Conservation (phyloP, 2,329 filamentous ascomycete species). For the Diaporthe sp. region DNA sequence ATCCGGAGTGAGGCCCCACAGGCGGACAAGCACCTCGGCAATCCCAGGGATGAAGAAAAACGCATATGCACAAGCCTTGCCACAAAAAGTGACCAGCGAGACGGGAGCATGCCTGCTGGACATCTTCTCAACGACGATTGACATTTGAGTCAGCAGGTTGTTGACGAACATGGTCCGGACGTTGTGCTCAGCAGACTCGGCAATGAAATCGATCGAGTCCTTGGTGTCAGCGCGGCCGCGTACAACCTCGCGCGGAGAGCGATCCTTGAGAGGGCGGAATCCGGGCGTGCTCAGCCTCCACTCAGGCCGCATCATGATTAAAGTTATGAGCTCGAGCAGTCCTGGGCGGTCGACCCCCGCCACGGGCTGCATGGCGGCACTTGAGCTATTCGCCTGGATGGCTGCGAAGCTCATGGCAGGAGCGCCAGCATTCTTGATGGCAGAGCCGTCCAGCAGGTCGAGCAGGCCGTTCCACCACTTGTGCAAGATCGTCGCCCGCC, state of each 20-base stretch:
- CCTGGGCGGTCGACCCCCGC: constrained; percentile 86
- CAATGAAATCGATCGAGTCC: constrained; percentile 75
- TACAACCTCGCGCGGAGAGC: constrained; percentile 62
- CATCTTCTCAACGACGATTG: constrained; percentile 90
- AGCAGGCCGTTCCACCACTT: constrained; percentile 92
- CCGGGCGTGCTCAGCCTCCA: constrained; percentile 83
- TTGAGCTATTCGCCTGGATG: constrained; percentile 41
- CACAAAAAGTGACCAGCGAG: constrained; percentile 86
- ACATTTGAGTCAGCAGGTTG: constrained; percentile 86
- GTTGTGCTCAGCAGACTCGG: constrained; percentile 85
- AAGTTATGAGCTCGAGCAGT: constrained; percentile 82
- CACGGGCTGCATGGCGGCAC: constrained; percentile 77
- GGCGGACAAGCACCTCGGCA: constrained; percentile 83
- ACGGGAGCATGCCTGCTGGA: constrained; percentile 77
- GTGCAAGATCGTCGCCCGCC: constrained; percentile 83
- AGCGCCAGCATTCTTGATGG: constrained; percentile 45
- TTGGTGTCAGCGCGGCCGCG: constrained; percentile 68
- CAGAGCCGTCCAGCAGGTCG: constrained; percentile 82
- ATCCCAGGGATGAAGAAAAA: constrained; percentile 94
- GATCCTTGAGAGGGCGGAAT: constrained; percentile 73
- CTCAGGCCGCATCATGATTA: constrained; percentile 90
- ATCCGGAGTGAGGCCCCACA: constrained; percentile 82
- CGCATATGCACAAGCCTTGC: constrained; percentile 91
- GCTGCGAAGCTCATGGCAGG: constrained; percentile 42
- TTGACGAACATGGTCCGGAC: constrained; percentile 88